Percentiles rank a stretch among this genome's conserved stretches.
Conservation (phyloP, 805 yeast species). For the Saccharomyces eubayanus region DNA sequence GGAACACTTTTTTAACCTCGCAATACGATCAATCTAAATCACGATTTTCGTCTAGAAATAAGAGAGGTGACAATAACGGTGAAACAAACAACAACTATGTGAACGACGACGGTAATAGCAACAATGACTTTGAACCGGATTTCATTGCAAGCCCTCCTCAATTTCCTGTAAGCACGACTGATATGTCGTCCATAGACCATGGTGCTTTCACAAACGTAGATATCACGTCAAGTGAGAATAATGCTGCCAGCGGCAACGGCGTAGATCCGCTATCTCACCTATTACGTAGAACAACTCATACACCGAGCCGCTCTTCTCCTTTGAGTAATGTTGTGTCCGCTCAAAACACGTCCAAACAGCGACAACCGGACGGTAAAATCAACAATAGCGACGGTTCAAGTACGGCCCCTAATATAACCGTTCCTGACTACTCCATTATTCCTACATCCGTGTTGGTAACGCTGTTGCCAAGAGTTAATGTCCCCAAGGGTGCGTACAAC, state of each 20-base stretch:
- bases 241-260: neutral
- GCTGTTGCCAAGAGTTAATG: slow-evolving; percentile 50
- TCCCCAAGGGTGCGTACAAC: slow-evolving; percentile 64
- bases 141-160: slow-evolving; percentile 3
- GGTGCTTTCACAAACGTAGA: slow-evolving; percentile 20
- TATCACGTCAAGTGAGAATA: slow-evolving; percentile 5
- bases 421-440: slow-evolving; percentile 26
- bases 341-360: neutral
- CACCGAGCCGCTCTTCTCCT: neutral
- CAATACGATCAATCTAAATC: slow-evolving; percentile 28
- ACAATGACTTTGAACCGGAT: neutral
- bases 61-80: neutral
- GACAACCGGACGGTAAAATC: neutral
- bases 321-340: neutral
- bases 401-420: slow-evolving; percentile 13
- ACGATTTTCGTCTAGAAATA: slow-evolving; percentile 21
- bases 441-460: slow-evolving; percentile 34
- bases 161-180: neutral
- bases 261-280: neutral
- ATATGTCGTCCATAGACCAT: slow-evolving; percentile 11
- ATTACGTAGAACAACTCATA: neutral
- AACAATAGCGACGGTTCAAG: neutral
- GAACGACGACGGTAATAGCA: neutral
- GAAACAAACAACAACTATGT: neutral
- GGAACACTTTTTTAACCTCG: slow-evolving; percentile 25